Conservation (phyloP, 129 eudicot species). For the Scalesia atractyloides region DNA sequence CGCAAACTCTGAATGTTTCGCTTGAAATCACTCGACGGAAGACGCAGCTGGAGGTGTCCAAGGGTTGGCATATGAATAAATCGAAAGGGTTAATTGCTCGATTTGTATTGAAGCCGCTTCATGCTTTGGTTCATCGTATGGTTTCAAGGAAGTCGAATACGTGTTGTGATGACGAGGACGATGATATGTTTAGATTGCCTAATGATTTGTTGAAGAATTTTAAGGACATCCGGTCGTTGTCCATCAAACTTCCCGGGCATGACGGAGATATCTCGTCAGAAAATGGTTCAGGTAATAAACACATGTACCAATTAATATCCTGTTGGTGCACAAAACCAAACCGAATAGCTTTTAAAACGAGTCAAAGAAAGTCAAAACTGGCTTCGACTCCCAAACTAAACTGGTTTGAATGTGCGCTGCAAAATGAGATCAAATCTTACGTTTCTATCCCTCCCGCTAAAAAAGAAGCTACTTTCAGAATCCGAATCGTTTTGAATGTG, state of each 20-base stretch:
- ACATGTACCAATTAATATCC: no score
- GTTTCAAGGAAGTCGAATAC: conserved; percentile 21
- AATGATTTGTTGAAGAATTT: conserved; percentile 41
- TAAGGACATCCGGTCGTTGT: conserved; percentile 41
- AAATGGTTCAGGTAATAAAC: conserved; percentile 3
- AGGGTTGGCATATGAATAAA: conserved; percentile 13
- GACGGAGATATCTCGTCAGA: conserved; percentile 37
- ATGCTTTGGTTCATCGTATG: conserved; percentile 22
- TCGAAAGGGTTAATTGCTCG: conserved; percentile 28
- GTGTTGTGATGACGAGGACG: conserved; percentile 25
- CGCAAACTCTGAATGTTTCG: conserved; percentile 41
- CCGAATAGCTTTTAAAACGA: no score
- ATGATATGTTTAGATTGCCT: conserved; percentile 31
- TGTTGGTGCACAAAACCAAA: no score
- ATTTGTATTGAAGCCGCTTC: conserved; percentile 43
- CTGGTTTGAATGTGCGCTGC: no score
- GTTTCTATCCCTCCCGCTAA: no score
- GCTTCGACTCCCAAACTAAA: no score
- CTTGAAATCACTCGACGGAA: conserved; percentile 37
- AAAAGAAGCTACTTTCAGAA: no score
- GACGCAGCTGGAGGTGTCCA: not conserved
- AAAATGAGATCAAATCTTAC: no score
- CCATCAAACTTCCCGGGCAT: conserved; percentile 52
- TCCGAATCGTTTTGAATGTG: no score
- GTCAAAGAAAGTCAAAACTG: no score